Evolutionary conservation across 257 asterid genomes (phyloP), one percentile per base, ranked within the genome.

Genomic region (Pogostemon cablin): DNA sequence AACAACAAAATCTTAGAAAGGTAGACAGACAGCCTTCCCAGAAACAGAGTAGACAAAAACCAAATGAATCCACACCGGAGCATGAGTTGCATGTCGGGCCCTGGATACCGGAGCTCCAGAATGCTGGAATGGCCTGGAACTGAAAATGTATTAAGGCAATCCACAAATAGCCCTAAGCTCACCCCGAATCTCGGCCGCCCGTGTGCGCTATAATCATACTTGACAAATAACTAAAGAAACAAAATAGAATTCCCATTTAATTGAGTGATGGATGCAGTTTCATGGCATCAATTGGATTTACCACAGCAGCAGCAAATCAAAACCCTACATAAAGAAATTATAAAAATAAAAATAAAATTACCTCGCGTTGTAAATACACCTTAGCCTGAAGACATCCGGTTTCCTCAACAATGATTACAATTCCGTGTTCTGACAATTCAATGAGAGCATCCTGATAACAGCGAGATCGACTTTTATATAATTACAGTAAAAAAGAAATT

Each of bases 31-130:
- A 39, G 46, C 46, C 20, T 17, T 6, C 10, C 2, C 12, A 38
- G 59, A 66, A 71, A 59, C 6, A 57, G 50, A 57, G 38, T 9
- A 59, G 35, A 25, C 4, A 7, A 17, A 37, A 54, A 25, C 67
- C 8, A 20, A 50, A 17, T 20, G 40, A 66, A 37, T 60, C 6
- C 62, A 12, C 59, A 91, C 97, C 90, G 85, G 75, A 95, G 84
- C 73, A 95, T 85, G 74, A 95, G 99, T 66, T 91, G 98, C 99
- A 88, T 91, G 67, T 93, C 99, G 15, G 96, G 90, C 69, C 99
- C 99, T 0, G 99, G 99, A 81, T 87, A 95, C 55, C 86, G 88
- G 67, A 91, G 79, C 79, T 95, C 96, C 35, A 91, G 88, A 50
- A 83, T 61, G 80, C 52, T 77, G 60, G 96, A 82, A 67, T 79